Evolutionary conservation across 306 rosid species (phyloP).

Genomic region (Sindora glabra): DNA sequence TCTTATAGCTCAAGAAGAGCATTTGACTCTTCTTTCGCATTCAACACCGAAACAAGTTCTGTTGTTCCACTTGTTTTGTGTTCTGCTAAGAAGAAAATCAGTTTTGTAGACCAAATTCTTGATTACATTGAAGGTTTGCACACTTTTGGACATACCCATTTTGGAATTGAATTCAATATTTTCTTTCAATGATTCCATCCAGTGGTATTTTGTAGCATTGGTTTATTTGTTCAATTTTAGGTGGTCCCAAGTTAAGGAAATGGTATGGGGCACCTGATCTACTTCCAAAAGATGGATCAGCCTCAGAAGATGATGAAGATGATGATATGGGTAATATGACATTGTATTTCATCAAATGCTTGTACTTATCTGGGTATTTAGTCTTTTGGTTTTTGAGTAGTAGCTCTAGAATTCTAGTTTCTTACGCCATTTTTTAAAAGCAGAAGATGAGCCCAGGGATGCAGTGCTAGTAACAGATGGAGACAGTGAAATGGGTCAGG

Average conservation of each 20-base stretch:
- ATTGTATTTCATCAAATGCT: neutral
- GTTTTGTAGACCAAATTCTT: no score
- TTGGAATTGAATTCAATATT: no score
- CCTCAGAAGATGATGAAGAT: slow-evolving; percentile 41
- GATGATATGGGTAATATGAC: slow-evolving; percentile 39
- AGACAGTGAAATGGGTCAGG: slow-evolving; percentile 95
- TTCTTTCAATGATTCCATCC: no score
- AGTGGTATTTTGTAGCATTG: no score
- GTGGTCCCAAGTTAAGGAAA: neutral
- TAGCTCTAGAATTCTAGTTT: no score
- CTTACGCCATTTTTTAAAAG: slow-evolving; percentile 22
- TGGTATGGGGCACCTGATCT: slow-evolving; percentile 96
- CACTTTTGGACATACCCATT: no score
- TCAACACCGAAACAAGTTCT: slow-evolving; percentile 15
- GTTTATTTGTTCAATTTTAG: no score
- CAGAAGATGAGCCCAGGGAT: slow-evolving; percentile 61
- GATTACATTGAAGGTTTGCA: no score
- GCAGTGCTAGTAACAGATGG: slow-evolving; percentile 82
- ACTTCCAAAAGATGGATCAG: slow-evolving; percentile 52
- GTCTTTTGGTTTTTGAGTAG: neutral
- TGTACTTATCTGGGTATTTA: neutral
- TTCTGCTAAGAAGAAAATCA: slow-evolving; percentile 72
- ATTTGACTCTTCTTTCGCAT: slow-evolving; percentile 13
- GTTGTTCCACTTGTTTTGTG: no score
- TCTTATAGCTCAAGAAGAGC: slow-evolving; percentile 23